These are phyloP conservation scores for Pyrus communis DNA, from an alignment of 306 rosid genomes.

Conservation along the genomic window DNA sequence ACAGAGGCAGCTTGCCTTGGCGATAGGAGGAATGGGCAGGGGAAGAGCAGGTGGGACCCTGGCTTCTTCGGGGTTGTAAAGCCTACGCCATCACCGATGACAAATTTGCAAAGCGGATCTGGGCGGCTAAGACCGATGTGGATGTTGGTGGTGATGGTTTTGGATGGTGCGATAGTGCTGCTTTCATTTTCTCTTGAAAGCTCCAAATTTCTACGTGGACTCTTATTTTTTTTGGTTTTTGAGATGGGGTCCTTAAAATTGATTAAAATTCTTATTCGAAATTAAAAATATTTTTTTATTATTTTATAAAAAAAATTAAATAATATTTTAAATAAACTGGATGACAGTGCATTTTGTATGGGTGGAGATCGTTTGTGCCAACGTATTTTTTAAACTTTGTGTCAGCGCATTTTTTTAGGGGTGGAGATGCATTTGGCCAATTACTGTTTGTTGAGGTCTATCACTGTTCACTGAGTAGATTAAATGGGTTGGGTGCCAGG, in stretches of 20 bases:
- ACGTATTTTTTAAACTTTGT: too few species aligned
- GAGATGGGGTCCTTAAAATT: neutral
- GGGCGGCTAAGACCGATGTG: conserved; percentile 6
- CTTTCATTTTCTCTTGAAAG: conserved; percentile 38
- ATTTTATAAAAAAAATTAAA: too few species aligned
- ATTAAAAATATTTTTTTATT: too few species aligned
- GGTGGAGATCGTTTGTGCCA: too few species aligned
- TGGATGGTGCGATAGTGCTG: conserved; percentile 28
- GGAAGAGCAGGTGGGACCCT: conserved; percentile 69
- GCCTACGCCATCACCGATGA: conserved; percentile 49
- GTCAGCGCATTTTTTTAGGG: too few species aligned
- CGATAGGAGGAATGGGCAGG: conserved; percentile 53
- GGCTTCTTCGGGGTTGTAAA: conserved; percentile 48
- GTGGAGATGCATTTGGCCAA: too few species aligned
- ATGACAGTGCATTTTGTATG: too few species aligned
- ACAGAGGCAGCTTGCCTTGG: conserved; percentile 40
- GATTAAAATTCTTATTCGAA: too few species aligned
- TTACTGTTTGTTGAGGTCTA: too few species aligned
- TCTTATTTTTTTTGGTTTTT: neutral
- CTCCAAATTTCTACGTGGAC: neutral
- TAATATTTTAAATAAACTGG: too few species aligned
- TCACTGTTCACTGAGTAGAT: too few species aligned
- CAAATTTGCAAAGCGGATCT: conserved; percentile 18
- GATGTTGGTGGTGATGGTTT: neutral
- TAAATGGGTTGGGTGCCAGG: too few species aligned